Conservation (phyloP, 495 filamentous ascomycete genomes). For the Saxophila tyrrhenica region DNA sequence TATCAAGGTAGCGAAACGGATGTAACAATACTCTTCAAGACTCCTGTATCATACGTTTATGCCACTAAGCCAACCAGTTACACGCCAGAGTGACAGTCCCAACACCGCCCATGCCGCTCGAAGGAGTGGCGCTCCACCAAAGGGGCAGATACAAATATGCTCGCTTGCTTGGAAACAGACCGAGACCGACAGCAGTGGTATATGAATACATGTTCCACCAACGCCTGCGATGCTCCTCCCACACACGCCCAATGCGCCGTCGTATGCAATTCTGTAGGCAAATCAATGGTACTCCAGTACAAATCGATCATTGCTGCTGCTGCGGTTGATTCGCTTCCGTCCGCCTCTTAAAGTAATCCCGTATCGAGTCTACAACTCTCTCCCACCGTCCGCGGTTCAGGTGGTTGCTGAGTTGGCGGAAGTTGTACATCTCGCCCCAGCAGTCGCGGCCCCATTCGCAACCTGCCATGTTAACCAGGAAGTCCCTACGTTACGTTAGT, state of each 20-base stretch:
- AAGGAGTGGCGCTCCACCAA: background rate
- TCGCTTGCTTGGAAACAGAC: background rate
- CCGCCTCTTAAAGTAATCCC: background rate
- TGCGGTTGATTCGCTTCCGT: background rate
- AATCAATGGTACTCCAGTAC: background rate
- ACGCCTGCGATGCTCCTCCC: too few relatives aligned
- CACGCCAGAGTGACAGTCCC: background rate
- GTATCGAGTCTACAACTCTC: constrained; percentile 36
- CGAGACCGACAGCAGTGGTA: background rate
- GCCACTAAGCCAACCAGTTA: background rate
- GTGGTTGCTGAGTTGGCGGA: constrained; percentile 74
- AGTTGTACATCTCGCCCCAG: constrained; percentile 94
- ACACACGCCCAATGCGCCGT: background rate
- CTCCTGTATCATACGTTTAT: background rate
- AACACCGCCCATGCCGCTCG: background rate
- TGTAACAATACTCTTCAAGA: too few relatives aligned
- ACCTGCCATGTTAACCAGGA: constrained; percentile 98
- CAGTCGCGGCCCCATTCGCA: constrained; percentile 95
- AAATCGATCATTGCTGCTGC: background rate
- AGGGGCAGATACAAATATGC: background rate
- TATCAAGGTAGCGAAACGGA: too few relatives aligned
- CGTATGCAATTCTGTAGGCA: background rate
- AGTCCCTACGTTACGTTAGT: constrained; percentile 40
- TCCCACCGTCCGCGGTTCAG: constrained; percentile 76
- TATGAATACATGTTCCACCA: background rate